A percentile compares a stretch with the other conserved stretches of the same genome.
phyloP scores from a whole-genome alignment of 768 basidiomycete genomes.

The Gloeopeniophorella convolvens region DNA sequence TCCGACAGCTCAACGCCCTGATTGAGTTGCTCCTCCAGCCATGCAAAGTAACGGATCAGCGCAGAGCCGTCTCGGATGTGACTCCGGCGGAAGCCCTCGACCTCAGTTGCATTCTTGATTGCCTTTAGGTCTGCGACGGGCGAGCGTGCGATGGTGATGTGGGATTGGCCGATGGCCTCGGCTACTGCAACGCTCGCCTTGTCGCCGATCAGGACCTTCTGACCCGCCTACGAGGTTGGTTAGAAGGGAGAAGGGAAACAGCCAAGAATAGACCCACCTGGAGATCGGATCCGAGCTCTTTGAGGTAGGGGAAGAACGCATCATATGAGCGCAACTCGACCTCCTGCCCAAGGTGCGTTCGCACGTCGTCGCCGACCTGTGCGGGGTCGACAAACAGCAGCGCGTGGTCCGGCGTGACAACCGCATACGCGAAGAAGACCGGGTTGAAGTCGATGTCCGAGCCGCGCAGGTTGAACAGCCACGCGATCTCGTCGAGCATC shows the following conservation, averaged over 20 bases:
- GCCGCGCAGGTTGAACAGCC: conserved; percentile 90
- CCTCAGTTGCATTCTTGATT: conserved; percentile 73
- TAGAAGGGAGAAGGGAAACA: not conserved
- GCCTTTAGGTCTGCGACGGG: conserved; percentile 76
- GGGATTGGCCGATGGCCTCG: conserved; percentile 69
- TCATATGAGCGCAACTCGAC: conserved; percentile 70
- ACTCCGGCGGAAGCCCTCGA: conserved; percentile 83
- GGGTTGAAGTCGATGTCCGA: conserved; percentile 89
- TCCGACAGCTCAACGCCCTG: conserved; percentile 62
- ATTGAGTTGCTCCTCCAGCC: conserved; percentile 82
- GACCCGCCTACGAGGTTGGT: not conserved
- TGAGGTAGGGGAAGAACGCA: conserved; percentile 57
- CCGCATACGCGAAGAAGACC: conserved; percentile 90
- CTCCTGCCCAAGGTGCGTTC: conserved; percentile 44
- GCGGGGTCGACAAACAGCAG: conserved; percentile 61
- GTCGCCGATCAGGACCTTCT: conserved; percentile 73
- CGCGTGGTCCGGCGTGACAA: conserved; percentile 52
- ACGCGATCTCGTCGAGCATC: conserved; percentile 93
- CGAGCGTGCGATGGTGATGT: conserved; percentile 56
- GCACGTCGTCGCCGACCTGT: conserved; percentile 44
- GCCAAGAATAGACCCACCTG: not conserved
- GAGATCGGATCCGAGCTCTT: conserved; percentile 37
- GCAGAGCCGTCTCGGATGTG: conserved; percentile 91
- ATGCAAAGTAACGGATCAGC: conserved; percentile 83
- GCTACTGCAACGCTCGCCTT: conserved; percentile 79